Base-by-base conservation (phyloP, 495 filamentous ascomycete species). In the Bryoglossum gracile region DNA sequence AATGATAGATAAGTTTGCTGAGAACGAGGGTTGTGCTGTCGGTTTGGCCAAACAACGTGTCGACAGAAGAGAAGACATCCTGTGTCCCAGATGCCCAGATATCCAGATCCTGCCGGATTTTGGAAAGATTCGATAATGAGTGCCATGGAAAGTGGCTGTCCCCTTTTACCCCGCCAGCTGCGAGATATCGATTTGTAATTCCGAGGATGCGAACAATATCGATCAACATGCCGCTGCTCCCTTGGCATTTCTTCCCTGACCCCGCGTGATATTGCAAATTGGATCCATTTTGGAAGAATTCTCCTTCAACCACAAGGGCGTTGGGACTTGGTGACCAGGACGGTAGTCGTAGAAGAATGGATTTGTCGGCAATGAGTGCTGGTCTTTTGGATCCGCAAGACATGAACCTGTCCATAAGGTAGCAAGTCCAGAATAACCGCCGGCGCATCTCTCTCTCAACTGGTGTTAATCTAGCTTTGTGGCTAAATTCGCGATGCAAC, bases 91-190 rank as follows among this genome's bases (percentile, higher is more conserved):
- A 84, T 6, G 83, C 83, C 87, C 87, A 94, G 36, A 85, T 71
- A 56, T 94, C 86, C 11, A 94, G 69, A 52, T 91, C 86, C 46
- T 89, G 84, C 35, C 87, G 76, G 51, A 94, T 90, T 55, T 89
- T 87, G 37, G 87, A 91, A 0, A 91, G 71, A 55, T 83, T 89
- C 6, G 86, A 90, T 18, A 87, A 72, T 3, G 86, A 76, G 60
- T 94, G 86, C 87, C 87, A 94, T 13, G 87, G 86, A 55, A 91
- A 91, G 58, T 90, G 86, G 0, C 85, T 87, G 59, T 94, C 87
- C 37, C 85, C 86, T 61, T 89, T 91, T 43, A 89, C 86, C 19
- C 87, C 87, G 4, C 87, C 87, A 10, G 85, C 83, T 10, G 86
- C 84, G 34, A 91, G 72, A 63, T 94, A 94, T 51, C 82, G 78